phyloP scores from a whole-genome alignment of 192 early-diverging fungal genomes.

The Coemansia sp. region DNA sequence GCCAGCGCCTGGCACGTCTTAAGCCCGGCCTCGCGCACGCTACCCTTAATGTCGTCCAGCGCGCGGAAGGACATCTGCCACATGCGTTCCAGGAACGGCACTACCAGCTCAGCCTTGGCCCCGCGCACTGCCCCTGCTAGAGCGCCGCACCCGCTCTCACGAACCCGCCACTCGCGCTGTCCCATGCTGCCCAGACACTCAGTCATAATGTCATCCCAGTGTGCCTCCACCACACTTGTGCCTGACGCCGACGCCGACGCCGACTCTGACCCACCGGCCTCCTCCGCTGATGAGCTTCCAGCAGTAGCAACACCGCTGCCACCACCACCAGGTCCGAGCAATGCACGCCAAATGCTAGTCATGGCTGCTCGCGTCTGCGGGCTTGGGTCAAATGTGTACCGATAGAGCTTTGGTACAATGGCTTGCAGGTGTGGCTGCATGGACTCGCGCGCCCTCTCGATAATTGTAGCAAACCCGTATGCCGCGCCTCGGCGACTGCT shows the following conservation, averaged over 20 bases:
- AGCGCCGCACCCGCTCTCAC: constrained; percentile 73
- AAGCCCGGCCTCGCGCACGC: constrained; percentile 82
- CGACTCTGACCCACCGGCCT: not conserved
- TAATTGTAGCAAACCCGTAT: constrained; percentile 84
- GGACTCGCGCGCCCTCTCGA: constrained; percentile 76
- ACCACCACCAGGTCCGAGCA: constrained; percentile 59
- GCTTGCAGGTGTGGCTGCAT: constrained; percentile 78
- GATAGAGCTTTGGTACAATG: constrained; percentile 83
- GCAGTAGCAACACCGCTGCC: not conserved
- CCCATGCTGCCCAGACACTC: constrained; percentile 80
- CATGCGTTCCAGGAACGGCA: constrained; percentile 72
- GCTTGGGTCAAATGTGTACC: constrained; percentile 92
- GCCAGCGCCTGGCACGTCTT: constrained; percentile 79
- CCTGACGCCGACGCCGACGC: not conserved
- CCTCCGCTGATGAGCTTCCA: not conserved
- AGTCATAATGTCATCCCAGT: constrained; percentile 72
- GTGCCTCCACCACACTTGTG: constrained; percentile 17
- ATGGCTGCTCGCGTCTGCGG: constrained; percentile 84
- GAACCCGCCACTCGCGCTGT: constrained; percentile 82
- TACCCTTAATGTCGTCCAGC: constrained; percentile 95
- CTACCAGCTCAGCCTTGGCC: constrained; percentile 20
- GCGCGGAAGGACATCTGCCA: constrained; percentile 93
- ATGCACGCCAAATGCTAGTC: constrained; percentile 86
- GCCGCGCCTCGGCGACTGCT: constrained; percentile 86
- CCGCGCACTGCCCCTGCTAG: constrained; percentile 32